Conservation (phyloP, 1,139 yeast genomes). For the Geotrichum europaeum region DNA sequence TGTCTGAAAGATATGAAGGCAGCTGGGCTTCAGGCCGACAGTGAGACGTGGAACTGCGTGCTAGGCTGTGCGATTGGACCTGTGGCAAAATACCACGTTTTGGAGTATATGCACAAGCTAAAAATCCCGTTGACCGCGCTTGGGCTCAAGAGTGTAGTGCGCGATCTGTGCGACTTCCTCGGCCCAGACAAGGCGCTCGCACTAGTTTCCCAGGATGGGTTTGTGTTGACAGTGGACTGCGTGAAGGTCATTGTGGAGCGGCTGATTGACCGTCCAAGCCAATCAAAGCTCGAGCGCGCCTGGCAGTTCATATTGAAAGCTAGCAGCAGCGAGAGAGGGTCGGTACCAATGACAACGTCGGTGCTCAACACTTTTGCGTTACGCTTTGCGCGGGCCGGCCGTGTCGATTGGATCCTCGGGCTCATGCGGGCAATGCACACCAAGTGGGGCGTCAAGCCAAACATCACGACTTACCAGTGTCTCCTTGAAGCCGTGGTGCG, state of each 20-base stretch:
- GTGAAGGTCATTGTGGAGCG: slow-evolving; percentile 18
- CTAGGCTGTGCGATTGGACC: slow-evolving; percentile 23
- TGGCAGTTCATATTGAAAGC: slow-evolving; percentile 13
- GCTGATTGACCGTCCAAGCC: slow-evolving; percentile 15
- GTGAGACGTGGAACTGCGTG: slow-evolving; percentile 38
- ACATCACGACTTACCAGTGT: slow-evolving; percentile 20
- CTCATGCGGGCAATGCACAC: slow-evolving; percentile 20
- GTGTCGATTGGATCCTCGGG: slow-evolving; percentile 28
- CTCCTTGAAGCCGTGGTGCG: slow-evolving; percentile 24
- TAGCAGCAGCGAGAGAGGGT: slow-evolving; percentile 18
- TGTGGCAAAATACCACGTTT: slow-evolving; percentile 19
- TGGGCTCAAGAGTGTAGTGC: slow-evolving; percentile 22
- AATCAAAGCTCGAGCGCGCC: slow-evolving; percentile 14
- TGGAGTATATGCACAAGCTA: slow-evolving; percentile 24
- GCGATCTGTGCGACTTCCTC: slow-evolving; percentile 22
- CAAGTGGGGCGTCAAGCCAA: slow-evolving; percentile 22
- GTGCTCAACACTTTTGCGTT: slow-evolving; percentile 24
- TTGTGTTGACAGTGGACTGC: slow-evolving; percentile 15
- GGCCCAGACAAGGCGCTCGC: slow-evolving; percentile 25
- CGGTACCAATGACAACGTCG: slow-evolving; percentile 17
- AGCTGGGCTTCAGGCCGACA: slow-evolving; percentile 32
- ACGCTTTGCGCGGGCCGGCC: slow-evolving; percentile 20
- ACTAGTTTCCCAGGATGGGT: slow-evolving; percentile 17
- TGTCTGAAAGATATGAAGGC: slow-evolving; percentile 34
- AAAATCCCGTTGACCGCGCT: slow-evolving; percentile 22